phyloP scores from a whole-genome alignment of 768 basidiomycete species.

The Lenzites betulinus region DNA sequence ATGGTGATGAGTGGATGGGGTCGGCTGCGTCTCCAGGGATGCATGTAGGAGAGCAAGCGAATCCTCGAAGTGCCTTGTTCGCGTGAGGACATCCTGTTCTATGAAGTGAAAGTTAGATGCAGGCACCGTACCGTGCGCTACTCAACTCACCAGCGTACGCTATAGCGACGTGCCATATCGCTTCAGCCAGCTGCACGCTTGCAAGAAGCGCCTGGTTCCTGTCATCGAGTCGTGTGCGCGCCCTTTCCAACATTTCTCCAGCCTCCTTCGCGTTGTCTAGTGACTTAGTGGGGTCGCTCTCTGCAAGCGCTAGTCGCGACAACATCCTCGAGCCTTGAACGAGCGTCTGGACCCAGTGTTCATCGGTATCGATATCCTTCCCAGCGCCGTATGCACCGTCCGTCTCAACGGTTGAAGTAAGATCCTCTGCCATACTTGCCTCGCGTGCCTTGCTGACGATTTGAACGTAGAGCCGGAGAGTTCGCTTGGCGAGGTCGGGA shows the following conservation, averaged over 20 bases:
- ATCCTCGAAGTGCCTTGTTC: conserved; percentile 57
- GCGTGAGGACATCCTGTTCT: conserved; percentile 69
- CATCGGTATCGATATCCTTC: conserved; percentile 62
- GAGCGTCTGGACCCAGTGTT: conserved; percentile 74
- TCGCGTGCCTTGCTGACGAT: conserved; percentile 83
- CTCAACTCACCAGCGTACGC: conserved; percentile 60
- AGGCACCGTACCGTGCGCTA: not conserved
- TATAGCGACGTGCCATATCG: conserved; percentile 70
- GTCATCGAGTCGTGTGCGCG: conserved; percentile 52
- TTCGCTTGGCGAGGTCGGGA: conserved; percentile 65
- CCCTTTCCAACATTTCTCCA: conserved; percentile 58
- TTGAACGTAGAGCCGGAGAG: conserved; percentile 79
- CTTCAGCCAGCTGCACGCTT: conserved; percentile 66
- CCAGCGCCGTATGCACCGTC: conserved; percentile 16
- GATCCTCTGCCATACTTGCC: conserved; percentile 45
- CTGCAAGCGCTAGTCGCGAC: conserved; percentile 48
- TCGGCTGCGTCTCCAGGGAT: conserved; percentile 51
- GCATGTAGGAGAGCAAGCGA: conserved; percentile 53
- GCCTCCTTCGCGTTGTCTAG: conserved; percentile 67
- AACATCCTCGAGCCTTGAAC: conserved; percentile 80
- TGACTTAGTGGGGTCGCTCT: conserved; percentile 23
- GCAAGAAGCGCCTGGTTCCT: conserved; percentile 57
- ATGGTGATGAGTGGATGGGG: conserved; percentile 69
- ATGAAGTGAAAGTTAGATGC: not conserved
- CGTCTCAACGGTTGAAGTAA: conserved; percentile 24